These are phyloP conservation scores for Onygena corvina DNA, from an alignment of 2,329 filamentous ascomycete species.

Conservation along the genomic window DNA sequence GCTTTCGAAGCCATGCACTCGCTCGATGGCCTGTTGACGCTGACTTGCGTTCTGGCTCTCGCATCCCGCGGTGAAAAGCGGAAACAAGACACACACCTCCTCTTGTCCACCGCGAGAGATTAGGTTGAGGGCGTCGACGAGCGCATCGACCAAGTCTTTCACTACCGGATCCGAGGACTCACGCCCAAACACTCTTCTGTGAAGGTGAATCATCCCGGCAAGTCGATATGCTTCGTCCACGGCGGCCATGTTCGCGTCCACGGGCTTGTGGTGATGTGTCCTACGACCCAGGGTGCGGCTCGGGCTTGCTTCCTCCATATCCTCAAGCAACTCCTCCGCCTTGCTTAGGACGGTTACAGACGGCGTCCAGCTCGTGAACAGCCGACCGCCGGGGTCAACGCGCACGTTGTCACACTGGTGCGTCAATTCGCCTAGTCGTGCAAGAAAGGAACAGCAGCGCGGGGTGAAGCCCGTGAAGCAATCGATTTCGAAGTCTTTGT, in stretches of 20 bases:
- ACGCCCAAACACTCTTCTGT: slow-evolving; percentile 58
- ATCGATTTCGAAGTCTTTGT: slow-evolving; percentile 59
- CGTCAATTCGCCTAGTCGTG: slow-evolving; percentile 59
- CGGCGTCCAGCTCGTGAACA: slow-evolving; percentile 30
- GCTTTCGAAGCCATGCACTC: slow-evolving; percentile 56
- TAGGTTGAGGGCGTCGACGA: slow-evolving; percentile 50
- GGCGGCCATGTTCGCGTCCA: slow-evolving; percentile 44
- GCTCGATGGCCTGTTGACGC: slow-evolving; percentile 49
- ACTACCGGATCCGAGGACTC: slow-evolving; percentile 48
- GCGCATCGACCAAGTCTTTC: slow-evolving; percentile 49
- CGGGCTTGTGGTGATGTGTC: slow-evolving; percentile 30
- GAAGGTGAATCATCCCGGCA: slow-evolving; percentile 63
- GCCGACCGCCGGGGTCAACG: not conserved
- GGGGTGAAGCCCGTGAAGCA: slow-evolving; percentile 71
- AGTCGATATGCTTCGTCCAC: slow-evolving; percentile 71
- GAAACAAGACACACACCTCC: slow-evolving; percentile 64
- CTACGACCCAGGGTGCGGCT: slow-evolving; percentile 25
- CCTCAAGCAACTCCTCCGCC: slow-evolving; percentile 48
- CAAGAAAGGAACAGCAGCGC: slow-evolving; percentile 56
- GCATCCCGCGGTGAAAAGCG: slow-evolving; percentile 72
- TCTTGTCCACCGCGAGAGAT: slow-evolving; percentile 56
- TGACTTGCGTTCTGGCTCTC: slow-evolving; percentile 50
- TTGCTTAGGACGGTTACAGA: slow-evolving; percentile 41
- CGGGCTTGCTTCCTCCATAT: slow-evolving; percentile 46
- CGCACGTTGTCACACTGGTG: slow-evolving; percentile 47